Percentiles rank a stretch among this genome's conserved stretches.
These are phyloP conservation scores for Colletotrichum theobromicola DNA, from an alignment of 2,329 filamentous ascomycete species.

Conservation along the genomic window DNA sequence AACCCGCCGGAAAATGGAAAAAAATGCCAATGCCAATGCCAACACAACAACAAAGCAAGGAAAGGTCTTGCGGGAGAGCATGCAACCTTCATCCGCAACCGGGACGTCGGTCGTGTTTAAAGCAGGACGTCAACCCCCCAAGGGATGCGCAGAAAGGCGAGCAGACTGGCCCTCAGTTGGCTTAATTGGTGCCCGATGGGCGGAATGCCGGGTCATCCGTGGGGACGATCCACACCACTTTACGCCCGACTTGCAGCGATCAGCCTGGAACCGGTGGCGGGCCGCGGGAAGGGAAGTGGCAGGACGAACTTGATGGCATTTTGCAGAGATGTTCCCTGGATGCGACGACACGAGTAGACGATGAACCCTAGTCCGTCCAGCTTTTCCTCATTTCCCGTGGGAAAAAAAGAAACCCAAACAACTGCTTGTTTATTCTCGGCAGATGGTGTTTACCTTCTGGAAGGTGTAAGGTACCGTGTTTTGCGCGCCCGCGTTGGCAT, in stretches of 20 bases:
- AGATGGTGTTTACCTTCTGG: background rate
- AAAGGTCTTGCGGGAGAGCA: constrained; percentile 15
- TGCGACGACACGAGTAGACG: background rate
- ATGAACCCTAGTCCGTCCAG: background rate
- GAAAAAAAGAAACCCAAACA: too few species aligned
- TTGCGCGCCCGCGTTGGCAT: background rate
- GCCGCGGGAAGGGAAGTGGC: background rate
- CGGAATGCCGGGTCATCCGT: constrained; percentile 13
- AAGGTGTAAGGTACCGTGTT: background rate
- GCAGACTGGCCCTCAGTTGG: background rate
- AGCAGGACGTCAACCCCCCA: background rate
- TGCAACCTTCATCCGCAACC: background rate
- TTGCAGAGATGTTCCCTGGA: background rate
- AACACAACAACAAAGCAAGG: background rate
- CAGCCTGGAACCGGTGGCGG: constrained; percentile 12
- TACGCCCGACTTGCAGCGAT: constrained; percentile 20
- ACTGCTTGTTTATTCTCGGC: background rate
- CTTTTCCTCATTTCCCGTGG: background rate
- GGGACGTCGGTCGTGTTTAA: constrained; percentile 12
- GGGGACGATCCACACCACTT: constrained; percentile 15
- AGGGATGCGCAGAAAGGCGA: background rate
- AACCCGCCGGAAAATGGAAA: background rate
- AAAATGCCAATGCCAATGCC: background rate
- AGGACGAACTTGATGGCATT: background rate
- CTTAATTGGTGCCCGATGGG: constrained; percentile 17